These are phyloP conservation scores for Capsicum chinense DNA, from an alignment of 257 asterid species.

Conservation along the genomic window DNA sequence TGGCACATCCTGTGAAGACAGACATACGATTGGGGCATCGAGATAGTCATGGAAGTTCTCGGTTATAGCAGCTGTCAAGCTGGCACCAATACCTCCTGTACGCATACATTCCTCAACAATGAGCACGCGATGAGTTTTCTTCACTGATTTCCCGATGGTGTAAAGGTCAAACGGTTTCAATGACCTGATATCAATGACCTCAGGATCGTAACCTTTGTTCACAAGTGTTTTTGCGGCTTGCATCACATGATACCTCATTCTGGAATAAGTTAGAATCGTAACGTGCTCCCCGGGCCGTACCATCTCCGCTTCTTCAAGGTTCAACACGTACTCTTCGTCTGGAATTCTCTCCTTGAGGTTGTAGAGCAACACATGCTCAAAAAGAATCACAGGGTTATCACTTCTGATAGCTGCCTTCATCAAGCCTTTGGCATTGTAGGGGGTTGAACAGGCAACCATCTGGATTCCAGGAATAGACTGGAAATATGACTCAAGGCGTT, in stretches of 20 bases:
- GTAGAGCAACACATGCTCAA: conserved; percentile 82
- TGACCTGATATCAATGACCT: conserved; percentile 84
- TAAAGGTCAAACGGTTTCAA: conserved; percentile 80
- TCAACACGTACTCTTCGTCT: conserved; percentile 67
- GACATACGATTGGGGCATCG: conserved; percentile 75
- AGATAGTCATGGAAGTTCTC: conserved; percentile 77
- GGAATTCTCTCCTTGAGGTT: conserved; percentile 85
- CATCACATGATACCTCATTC: conserved; percentile 94
- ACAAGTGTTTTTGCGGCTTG: conserved; percentile 82
- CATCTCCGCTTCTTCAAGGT: conserved; percentile 89
- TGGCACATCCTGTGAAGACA: conserved; percentile 87
- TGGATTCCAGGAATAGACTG: conserved; percentile 87
- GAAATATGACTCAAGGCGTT: conserved; percentile 81
- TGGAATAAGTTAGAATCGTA: conserved; percentile 74
- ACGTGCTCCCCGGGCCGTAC: conserved; percentile 81
- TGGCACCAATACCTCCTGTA: conserved; percentile 91
- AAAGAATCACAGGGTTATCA: conserved; percentile 77
- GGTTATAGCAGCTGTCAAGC: conserved; percentile 74
- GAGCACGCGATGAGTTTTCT: conserved; percentile 77
- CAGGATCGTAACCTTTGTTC: conserved; percentile 80
- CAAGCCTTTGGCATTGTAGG: conserved; percentile 80
- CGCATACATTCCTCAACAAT: conserved; percentile 93
- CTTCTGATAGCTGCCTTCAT: conserved; percentile 88
- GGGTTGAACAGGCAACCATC: conserved; percentile 87
- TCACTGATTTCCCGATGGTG: conserved; percentile 77